Conservation (phyloP, 352 stramenopile genomes). For the Phytopythium boreale region DNA sequence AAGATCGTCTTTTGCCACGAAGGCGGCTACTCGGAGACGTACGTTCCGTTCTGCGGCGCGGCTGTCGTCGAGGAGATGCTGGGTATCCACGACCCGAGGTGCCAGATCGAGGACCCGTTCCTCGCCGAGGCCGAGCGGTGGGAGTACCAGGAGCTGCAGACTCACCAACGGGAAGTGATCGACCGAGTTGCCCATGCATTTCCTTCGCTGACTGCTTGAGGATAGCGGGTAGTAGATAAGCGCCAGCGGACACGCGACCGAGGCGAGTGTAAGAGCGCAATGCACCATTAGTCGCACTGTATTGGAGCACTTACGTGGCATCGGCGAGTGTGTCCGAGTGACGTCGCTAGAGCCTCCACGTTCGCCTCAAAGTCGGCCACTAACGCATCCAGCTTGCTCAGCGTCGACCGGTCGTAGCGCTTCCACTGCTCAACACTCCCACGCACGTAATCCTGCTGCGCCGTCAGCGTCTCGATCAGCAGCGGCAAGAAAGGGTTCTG, state of each 20-base stretch:
- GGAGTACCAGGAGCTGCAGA: slow-evolving; percentile 77
- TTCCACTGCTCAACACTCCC: slow-evolving; percentile 1
- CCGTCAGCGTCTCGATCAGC: neutral
- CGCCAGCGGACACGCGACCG: too few species aligned
- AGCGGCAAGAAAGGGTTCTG: slow-evolving; percentile 4
- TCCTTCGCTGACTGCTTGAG: neutral
- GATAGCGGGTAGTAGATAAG: too few species aligned
- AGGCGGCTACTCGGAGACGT: slow-evolving; percentile 84
- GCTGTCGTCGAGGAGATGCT: slow-evolving; percentile 75
- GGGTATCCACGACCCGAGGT: slow-evolving; percentile 30
- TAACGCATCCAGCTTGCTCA: neutral
- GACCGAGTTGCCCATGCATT: slow-evolving; percentile 24
- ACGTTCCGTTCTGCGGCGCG: slow-evolving; percentile 89
- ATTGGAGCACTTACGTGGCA: neutral
- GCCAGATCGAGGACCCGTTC: slow-evolving; percentile 64
- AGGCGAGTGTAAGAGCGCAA: neutral
- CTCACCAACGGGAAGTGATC: slow-evolving; percentile 57
- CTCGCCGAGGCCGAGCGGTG: slow-evolving; percentile 56
- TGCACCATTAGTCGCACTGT: neutral
- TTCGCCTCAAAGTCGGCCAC: slow-evolving; percentile 7
- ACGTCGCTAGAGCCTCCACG: neutral
- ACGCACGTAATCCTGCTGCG: neutral
- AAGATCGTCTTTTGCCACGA: slow-evolving; percentile 77
- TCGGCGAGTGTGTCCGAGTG: neutral
- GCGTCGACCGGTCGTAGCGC: neutral